Evolutionary conservation across 2,329 filamentous ascomycete genomes (phyloP).

Genomic region (Arthrobotrys musiformis): DNA sequence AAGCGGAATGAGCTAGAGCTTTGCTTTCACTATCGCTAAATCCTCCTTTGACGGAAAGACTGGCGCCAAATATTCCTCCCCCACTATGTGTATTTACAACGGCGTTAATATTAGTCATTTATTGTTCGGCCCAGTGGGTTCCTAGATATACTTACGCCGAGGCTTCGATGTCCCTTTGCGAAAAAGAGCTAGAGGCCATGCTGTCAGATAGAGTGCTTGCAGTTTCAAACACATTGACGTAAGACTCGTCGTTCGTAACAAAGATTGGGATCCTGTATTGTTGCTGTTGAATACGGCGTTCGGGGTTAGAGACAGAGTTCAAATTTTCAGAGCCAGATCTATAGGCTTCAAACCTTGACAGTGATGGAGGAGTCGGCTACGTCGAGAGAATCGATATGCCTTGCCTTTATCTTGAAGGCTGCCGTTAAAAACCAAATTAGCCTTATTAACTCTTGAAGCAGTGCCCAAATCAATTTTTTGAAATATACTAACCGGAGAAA

Average conservation of each 20-base stretch:
- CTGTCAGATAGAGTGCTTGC: conserved; percentile 18
- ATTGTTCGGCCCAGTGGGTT: background rate
- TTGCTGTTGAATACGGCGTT: background rate
- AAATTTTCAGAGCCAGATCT: background rate
- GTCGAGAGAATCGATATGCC: background rate
- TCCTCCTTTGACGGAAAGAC: conserved; percentile 34
- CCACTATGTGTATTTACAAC: conserved; percentile 20
- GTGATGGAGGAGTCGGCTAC: background rate
- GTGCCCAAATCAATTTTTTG: background rate
- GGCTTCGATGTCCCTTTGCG: conserved; percentile 39
- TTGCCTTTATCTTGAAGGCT: conserved; percentile 23
- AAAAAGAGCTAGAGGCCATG: conserved; percentile 56
- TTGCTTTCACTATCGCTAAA: conserved; percentile 31
- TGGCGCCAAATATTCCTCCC: conserved; percentile 34
- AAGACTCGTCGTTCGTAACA: conserved; percentile 51
- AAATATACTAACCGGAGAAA: background rate
- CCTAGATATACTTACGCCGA: conserved; percentile 36
- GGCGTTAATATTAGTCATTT: background rate
- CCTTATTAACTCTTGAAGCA: background rate
- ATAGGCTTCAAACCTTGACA: background rate
- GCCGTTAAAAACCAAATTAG: background rate
- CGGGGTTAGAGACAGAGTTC: background rate
- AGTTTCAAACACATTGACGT: conserved; percentile 55
- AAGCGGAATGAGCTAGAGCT: background rate
- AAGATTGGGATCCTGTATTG: conserved; percentile 33